Evolutionary conservation across 768 basidiomycete genomes (phyloP).

Genomic region (Jaapia argillacea): DNA sequence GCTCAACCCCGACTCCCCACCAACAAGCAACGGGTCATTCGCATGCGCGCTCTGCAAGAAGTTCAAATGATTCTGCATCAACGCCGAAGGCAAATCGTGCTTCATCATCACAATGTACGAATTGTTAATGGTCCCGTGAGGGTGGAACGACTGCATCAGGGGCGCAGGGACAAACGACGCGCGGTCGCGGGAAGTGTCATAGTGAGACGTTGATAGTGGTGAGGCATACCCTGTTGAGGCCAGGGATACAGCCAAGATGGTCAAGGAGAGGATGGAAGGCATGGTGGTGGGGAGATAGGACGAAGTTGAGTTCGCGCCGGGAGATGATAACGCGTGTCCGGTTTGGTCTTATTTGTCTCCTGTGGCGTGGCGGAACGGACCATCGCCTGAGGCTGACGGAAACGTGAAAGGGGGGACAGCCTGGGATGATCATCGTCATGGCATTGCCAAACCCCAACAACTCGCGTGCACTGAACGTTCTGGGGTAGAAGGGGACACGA

Average conservation of each 20-base stretch:
- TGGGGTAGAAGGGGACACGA: no score
- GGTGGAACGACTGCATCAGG: constrained; percentile 44
- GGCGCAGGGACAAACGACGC: constrained; percentile 50
- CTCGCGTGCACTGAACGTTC: no score
- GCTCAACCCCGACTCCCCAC: constrained; percentile 41
- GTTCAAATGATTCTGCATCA: constrained; percentile 70
- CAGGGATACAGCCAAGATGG: constrained; percentile 28
- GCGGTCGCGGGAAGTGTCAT: constrained; percentile 22
- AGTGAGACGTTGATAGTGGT: constrained; percentile 34
- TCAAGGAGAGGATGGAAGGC: constrained; percentile 21
- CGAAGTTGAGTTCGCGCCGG: neutral
- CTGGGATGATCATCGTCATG: no score
- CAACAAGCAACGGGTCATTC: constrained; percentile 39
- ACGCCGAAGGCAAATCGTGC: constrained; percentile 43
- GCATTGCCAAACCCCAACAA: no score
- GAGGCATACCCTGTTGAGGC: constrained; percentile 24
- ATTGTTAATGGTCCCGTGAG: constrained; percentile 71
- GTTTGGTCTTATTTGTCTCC: constrained; percentile 4
- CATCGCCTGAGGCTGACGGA: neutral
- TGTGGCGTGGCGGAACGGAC: neutral
- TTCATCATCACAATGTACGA: constrained; percentile 94
- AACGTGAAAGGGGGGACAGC: neutral
- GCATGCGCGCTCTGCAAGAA: constrained; percentile 61
- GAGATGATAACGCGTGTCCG: constrained; percentile 3
- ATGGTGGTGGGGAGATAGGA: constrained; percentile 15